These are phyloP conservation scores for Leptomonas pyrrhocoris DNA, from an alignment of 208 protist species.

Conservation along the genomic window DNA sequence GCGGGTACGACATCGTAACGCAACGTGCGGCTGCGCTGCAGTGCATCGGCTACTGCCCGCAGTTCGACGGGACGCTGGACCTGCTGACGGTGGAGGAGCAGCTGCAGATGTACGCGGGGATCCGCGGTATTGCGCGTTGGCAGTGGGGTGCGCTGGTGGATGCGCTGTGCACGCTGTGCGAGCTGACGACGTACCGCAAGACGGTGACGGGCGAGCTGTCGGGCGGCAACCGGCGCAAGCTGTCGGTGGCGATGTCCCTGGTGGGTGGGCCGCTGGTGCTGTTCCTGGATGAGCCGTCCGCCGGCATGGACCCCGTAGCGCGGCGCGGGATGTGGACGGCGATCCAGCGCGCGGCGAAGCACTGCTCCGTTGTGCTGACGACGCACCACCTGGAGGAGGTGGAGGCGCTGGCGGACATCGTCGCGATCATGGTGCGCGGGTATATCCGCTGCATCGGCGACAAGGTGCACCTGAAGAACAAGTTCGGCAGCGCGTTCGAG, in stretches of 20 bases:
- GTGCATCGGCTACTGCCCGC: slow-evolving; percentile 95
- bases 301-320: no score
- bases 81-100: slow-evolving; percentile 94
- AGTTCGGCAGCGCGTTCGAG: slow-evolving; percentile 71
- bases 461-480: slow-evolving; percentile 74
- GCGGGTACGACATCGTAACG: slow-evolving; percentile 49
- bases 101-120: slow-evolving; percentile 47
- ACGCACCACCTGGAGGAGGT: slow-evolving; percentile 95
- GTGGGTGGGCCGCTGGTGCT: no score
- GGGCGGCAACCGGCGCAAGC: no score
- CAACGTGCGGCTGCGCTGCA: slow-evolving; percentile 21
- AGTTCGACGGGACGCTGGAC: slow-evolving; percentile 94
- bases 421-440: slow-evolving; percentile 87
- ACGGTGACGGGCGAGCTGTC: no score
- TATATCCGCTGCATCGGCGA: slow-evolving; percentile 80
- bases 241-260: no score
- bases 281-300: no score
- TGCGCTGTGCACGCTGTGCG: slow-evolving; percentile 32
- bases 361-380: slow-evolving; percentile 85
- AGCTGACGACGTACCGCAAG: slow-evolving; percentile 31
- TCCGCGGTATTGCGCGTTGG: slow-evolving; percentile 36
- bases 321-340: slow-evolving; percentile 65
- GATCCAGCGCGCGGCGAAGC: slow-evolving; percentile 54
- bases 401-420: slow-evolving; percentile 75
- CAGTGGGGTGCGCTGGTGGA: slow-evolving; percentile 34